Base-by-base conservation (phyloP, 129 eudicot species). In the Silybum marianum region DNA sequence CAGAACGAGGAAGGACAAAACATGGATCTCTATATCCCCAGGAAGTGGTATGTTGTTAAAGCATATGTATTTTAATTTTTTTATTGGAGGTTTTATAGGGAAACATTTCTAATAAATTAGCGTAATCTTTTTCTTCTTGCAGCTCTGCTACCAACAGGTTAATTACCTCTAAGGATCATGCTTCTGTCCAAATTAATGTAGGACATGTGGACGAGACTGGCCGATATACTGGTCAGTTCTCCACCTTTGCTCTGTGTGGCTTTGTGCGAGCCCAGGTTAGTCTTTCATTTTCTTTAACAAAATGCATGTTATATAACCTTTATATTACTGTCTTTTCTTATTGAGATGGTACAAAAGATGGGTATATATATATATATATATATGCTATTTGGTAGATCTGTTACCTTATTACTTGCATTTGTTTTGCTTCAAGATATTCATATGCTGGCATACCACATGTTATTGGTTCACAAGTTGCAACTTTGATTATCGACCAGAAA, bases 131-230 rank as follows among this genome's bases (percentile, higher is more conserved):
- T 1, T 30, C 0, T 6, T 58, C 24, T 77, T 88, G 73, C 95
- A 91, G 93, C 84, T 91, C 96, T 40, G 95, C 95, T 28, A 90
- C 92, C 9, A 90, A 88, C 84, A 86, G 92, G 90, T 22, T 90
- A 78, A 90, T 90, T 25, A 90, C 92, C 54, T 84, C 95, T 0
- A 90, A 90, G 87, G 95, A 90, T 77, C 92, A 90, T 68, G 95
- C 95, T 24, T 90, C 95, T 1, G 92, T 90, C 71, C 95, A 90
- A 80, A 74, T 90, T 46, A 88, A 91, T 16, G 82, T 91, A 42
- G 96, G 96, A 14, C 92, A 87, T 89, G 81, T 91, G 84, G 93
- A 88, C 67, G 96, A 78, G 74, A 71, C 73, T 78, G 96, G 96
- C 22, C 82, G 78, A 11, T 91, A 87, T 70, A 81, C 85, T 40